Conservation (phyloP, 352 stramenopile species). For the Phytophthora fragariaefolia region DNA sequence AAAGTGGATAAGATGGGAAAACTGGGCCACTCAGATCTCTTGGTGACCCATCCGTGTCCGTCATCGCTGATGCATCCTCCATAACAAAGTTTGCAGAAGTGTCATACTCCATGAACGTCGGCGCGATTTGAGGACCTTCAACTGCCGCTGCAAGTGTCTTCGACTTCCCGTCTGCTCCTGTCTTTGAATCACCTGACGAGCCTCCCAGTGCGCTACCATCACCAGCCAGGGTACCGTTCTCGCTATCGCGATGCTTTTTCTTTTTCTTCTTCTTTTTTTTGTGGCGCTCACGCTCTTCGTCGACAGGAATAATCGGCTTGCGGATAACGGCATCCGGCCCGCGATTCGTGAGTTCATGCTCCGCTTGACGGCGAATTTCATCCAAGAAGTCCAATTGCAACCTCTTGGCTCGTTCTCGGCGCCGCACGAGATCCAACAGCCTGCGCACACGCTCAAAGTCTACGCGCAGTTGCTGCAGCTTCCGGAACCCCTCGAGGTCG, state of each 20-base stretch:
- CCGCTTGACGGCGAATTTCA: constrained; percentile 69
- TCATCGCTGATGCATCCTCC: constrained; percentile 31
- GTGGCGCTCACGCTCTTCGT: constrained; percentile 59
- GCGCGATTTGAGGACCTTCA: constrained; percentile 45
- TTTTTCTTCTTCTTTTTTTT: constrained; percentile 78
- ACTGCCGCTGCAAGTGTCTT: constrained; percentile 23
- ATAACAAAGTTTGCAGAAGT: constrained; percentile 70
- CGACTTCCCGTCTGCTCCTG: constrained; percentile 18
- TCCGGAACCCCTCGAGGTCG: constrained; percentile 95
- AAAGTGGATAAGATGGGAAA: constrained; percentile 75
- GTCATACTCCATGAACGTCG: constrained; percentile 82
- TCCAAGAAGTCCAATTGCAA: constrained; percentile 85
- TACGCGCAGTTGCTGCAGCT: constrained; percentile 92
- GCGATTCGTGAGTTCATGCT: constrained; percentile 66
- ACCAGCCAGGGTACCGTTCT: constrained; percentile 29
- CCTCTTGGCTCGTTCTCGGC: constrained; percentile 86
- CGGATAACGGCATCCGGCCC: constrained; percentile 44
- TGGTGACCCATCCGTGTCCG: constrained; percentile 38
- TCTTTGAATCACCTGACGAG: constrained; percentile 12
- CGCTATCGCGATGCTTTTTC: constrained; percentile 70
- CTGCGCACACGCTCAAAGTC: constrained; percentile 94
- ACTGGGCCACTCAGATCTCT: constrained; percentile 38
- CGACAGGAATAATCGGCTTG: constrained; percentile 59
- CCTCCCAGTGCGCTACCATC: constrained; percentile 3
- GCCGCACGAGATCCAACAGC: constrained; percentile 85